phyloP scores from a whole-genome alignment of 805 yeast genomes.

The Myxozyma nipponensis region DNA sequence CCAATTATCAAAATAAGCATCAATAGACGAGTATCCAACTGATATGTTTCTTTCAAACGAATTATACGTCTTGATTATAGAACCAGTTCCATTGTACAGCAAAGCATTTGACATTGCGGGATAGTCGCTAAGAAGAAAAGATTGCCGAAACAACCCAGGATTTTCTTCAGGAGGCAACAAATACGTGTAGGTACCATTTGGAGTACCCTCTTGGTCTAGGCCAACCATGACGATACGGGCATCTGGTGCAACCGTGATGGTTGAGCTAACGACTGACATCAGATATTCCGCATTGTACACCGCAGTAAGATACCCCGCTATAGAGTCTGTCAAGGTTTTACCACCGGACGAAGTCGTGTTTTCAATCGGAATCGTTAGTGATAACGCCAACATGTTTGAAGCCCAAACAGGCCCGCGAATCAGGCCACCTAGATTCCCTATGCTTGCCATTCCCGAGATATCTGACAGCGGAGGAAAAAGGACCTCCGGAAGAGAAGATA shows the following conservation, averaged over 20 bases:
- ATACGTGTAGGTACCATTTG: slow-evolving; percentile 13
- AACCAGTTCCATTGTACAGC: slow-evolving; percentile 45
- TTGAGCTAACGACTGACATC: slow-evolving; percentile 41
- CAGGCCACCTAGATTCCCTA: slow-evolving; percentile 46
- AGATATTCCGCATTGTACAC: slow-evolving; percentile 48
- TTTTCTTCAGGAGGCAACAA: slow-evolving; percentile 17
- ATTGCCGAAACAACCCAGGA: slow-evolving; percentile 14
- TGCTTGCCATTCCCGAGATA: slow-evolving; percentile 44
- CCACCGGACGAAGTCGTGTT: slow-evolving; percentile 64
- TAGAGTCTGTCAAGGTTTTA: slow-evolving; percentile 47
- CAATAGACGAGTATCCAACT: slow-evolving; percentile 52
- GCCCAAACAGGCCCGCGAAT: slow-evolving; percentile 64
- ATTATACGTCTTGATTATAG: slow-evolving; percentile 39
- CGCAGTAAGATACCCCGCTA: slow-evolving; percentile 70
- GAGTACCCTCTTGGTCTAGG: slow-evolving; percentile 16
- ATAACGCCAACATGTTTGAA: slow-evolving; percentile 50
- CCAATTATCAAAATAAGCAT: slow-evolving; percentile 54
- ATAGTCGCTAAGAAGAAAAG: slow-evolving; percentile 31
- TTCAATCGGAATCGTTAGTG: slow-evolving; percentile 72
- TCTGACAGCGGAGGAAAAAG: slow-evolving; percentile 51
- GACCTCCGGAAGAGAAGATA: slow-evolving; percentile 29
- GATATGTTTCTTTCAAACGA: slow-evolving; percentile 46
- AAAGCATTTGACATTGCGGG: slow-evolving; percentile 37
- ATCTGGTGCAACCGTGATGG: slow-evolving; percentile 33
- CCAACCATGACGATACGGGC: slow-evolving; percentile 24